A percentile compares a stretch with the other conserved stretches of the same genome.
Evolutionary conservation across 352 stramenopile genomes (phyloP).

Genomic region (Pythium guiyangense): DNA sequence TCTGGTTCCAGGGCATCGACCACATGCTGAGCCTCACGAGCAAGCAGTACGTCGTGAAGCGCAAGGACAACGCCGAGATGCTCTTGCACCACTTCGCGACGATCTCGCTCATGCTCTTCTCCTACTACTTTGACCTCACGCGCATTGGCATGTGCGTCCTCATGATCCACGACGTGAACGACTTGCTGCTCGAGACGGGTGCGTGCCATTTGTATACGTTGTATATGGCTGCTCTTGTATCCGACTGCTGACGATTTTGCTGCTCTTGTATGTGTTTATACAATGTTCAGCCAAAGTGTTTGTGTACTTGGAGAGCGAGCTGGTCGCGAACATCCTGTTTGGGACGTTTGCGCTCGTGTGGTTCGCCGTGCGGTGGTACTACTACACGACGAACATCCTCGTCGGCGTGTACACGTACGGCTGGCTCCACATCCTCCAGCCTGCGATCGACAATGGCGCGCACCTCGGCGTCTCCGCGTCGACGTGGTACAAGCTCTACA

Average conservation of each 20-base stretch:
- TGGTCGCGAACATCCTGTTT: slow-evolving; percentile 68
- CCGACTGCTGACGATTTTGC: too few relatives aligned
- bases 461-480: slow-evolving; percentile 28
- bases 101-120: slow-evolving; percentile 76
- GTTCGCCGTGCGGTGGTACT: slow-evolving; percentile 69
- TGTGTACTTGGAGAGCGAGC: slow-evolving; percentile 67
- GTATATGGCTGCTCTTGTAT: too few relatives aligned
- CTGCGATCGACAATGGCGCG: slow-evolving; percentile 35
- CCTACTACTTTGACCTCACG: slow-evolving; percentile 68
- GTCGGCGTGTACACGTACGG: slow-evolving; percentile 47
- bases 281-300: slow-evolving; percentile 67
- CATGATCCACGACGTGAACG: slow-evolving; percentile 81
- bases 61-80: slow-evolving; percentile 82
- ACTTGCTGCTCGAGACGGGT: slow-evolving; percentile 65
- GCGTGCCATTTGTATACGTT: too few relatives aligned
- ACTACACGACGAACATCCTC: slow-evolving; percentile 75
- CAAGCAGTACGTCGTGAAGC: slow-evolving; percentile 78
- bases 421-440: slow-evolving; percentile 46
- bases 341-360: slow-evolving; percentile 61
- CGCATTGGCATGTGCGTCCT: slow-evolving; percentile 70
- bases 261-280: too few relatives aligned
- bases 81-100: slow-evolving; percentile 75
- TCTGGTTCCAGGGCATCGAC: slow-evolving; percentile 81
- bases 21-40: slow-evolving; percentile 83
- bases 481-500: slow-evolving; percentile 57